Evolutionary conservation across 176 grass and related monocot genomes (phyloP), one percentile per base, ranked within the genome.

Genomic region (Triticum monococcum): DNA sequence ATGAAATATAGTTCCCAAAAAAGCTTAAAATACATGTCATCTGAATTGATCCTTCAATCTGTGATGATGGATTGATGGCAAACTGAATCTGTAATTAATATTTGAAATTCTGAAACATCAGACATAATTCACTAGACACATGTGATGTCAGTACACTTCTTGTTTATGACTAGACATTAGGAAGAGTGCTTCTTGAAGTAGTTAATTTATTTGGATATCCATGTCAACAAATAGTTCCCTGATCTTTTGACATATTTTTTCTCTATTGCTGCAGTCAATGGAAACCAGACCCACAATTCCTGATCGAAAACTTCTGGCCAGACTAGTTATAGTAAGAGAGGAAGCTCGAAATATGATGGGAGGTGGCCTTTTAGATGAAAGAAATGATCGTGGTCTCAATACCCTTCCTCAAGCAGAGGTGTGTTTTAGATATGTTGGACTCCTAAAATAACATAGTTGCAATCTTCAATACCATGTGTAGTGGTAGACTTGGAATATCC

Each of bases 341-440:
- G 93, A 98, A 89, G 90, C 97, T 84, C 86, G 86, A 68, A 96
- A 92, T 82, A 91, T 96, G 97, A 94, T 96, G 97, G 97, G 90
- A 84, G 97, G 97, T 88, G 97, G 97, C n/a, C 59, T 98, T 23
- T 85, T 96, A 86, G 97, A 98, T 85, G 97, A 96, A 90, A 96
- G 97, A 94, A 98, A 96, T 87, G 88, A 94, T 43, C 93, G 92
- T 86, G 92, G 93, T 83, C 89, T 94, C 37, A 91, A 52, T 82
- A 98, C 93, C 33, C 91, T 98, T 54, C 93, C 93, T 72, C 86
- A 94, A 78, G 90, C 97, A 88, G 97, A 98, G 97, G 97, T 98
- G 41, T 78, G 9, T 40, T 86, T 75, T 56, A 30, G 23, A 83
- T 73, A 12, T 77, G 50, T 52, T 67, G 30, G 26, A 79, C 38